Base-by-base conservation (phyloP, 148 eudicot genomes). In the Chenopodium album region DNA sequence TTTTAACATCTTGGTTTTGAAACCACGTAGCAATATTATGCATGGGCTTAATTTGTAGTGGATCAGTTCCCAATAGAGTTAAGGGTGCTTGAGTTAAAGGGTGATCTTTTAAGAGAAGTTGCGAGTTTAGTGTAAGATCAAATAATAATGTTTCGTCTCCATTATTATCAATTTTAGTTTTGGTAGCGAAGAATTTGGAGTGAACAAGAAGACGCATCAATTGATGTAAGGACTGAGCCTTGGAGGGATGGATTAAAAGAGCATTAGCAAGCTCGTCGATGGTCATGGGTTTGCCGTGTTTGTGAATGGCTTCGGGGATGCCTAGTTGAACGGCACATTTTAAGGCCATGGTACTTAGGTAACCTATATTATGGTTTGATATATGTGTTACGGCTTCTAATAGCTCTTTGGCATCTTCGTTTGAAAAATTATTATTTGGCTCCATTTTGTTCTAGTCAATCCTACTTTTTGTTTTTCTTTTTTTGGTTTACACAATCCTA, bases 251-350 rank as follows among this genome's bases (percentile, higher is more conserved):
- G 71, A 85, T 78, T 0, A 37, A 28, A 11, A 87, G 82, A 0
- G 84, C 44, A 1, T 9, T 23, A 13, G 67, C 28, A 0, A 87
- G 72, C 41, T 85, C 83, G 0, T 41, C 10, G 12, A 83, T 80
- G 0, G 76, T 83, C 59, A 85, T 83, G 44, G 85, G 85, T 23
- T 85, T 74, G 56, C 86, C 83, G 71, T 85, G 82, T 46, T 72
- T 83, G 54, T 83, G 73, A 7, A 83, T 83, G 12, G 76, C 69
- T 46, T 86, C 86, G 0, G 82, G 77, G 22, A 88, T 85, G 52
- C 82, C 74, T 9, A 88, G 79, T 17, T 88, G 54, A 41, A 81
- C 22, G 1, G 88, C 88, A 71, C 90, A 87, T 50, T 83, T 88
- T 16, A 88, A 54, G 37, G 90, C 85, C 80, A 79, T 79, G 2